A percentile compares a stretch with the other conserved stretches of the same genome.
These are phyloP conservation scores for Termitomyces sp. DNA, from an alignment of 768 basidiomycete genomes.

Conservation along the genomic window DNA sequence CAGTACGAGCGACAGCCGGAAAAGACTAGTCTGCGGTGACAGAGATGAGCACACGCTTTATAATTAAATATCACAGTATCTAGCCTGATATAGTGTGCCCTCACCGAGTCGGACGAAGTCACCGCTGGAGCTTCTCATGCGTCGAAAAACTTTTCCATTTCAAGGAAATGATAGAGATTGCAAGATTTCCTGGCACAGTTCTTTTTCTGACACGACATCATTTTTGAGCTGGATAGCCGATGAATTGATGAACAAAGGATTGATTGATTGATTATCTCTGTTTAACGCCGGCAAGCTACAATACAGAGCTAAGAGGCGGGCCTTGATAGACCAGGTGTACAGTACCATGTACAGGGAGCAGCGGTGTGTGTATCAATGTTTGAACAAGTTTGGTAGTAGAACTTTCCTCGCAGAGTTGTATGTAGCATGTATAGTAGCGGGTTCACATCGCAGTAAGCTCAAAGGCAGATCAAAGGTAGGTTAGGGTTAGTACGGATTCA, in stretches of 20 bases:
- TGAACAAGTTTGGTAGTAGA: no score
- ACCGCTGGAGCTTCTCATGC: neutral
- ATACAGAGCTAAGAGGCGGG: no score
- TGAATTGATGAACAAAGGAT: neutral
- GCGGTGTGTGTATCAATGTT: no score
- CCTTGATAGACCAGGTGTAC: no score
- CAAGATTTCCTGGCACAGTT: neutral
- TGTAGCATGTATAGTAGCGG: no score
- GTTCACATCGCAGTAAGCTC: no score
- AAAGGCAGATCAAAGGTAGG: no score
- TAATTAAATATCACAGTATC: neutral
- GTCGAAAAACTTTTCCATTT: neutral
- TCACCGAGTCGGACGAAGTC: neutral
- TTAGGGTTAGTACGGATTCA: no score
- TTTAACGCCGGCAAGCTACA: no score
- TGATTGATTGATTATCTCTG: no score
- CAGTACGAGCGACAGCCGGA: slow-evolving; percentile 2
- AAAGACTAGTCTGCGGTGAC: neutral
- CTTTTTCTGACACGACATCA: neutral
- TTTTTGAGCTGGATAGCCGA: neutral
- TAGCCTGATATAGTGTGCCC: neutral
- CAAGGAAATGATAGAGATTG: neutral
- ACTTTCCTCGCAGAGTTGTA: no score
- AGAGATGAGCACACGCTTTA: neutral
- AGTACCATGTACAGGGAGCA: no score